Base-by-base conservation (phyloP, 371 early-diverging fungal genomes). In the Mortierella sp. region DNA sequence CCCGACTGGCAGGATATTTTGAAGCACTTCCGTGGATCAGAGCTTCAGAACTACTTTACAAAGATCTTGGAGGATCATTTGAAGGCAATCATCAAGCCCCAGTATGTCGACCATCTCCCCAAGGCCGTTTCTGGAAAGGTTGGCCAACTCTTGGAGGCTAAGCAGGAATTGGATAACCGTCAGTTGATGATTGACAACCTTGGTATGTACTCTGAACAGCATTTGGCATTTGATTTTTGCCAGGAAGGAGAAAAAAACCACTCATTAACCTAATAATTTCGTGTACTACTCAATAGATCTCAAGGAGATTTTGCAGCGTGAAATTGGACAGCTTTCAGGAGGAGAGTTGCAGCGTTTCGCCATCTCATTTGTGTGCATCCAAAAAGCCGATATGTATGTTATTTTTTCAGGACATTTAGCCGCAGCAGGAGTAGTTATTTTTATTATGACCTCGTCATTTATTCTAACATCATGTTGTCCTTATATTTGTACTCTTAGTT, bases 281-380 rank as follows among this genome's bases (percentile, higher is more conserved):
- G 16, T 43, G 0, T 16, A 43, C 11, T 3, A 43, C 14, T 18
- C 16, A 43, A 64, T 86, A 89, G 97, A 98, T 70, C 87, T 99
- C 55, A 80, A 88, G 64, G 96, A 97, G 64, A 92, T 99, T 66
- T 83, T 98, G 84, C 87, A 88, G 8, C 98, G 99, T 89, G 90
- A 97, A 77, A 92, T 99, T 6, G 90, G 88, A 58, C 93, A 97
- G 77, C 87, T 99, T 71, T 99, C 99, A 70, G 99, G 99, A 86
- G 99, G 99, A 87, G 99, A 99, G 89, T 89, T 99, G 84, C 99
- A 99, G 88, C 95, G 99, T 79, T 98, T 99, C 85, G 97, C 98
- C 73, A 98, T 99, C 86, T 97, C 95, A 54, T 88, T 97, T 47
- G 92, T 96, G 6, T 91, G 92, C 69, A 92, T 98, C 69, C 96